A percentile compares a stretch with the other conserved stretches of the same genome.
phyloP scores from a whole-genome alignment of 129 eudicot species.

The Cynara cardunculus region DNA sequence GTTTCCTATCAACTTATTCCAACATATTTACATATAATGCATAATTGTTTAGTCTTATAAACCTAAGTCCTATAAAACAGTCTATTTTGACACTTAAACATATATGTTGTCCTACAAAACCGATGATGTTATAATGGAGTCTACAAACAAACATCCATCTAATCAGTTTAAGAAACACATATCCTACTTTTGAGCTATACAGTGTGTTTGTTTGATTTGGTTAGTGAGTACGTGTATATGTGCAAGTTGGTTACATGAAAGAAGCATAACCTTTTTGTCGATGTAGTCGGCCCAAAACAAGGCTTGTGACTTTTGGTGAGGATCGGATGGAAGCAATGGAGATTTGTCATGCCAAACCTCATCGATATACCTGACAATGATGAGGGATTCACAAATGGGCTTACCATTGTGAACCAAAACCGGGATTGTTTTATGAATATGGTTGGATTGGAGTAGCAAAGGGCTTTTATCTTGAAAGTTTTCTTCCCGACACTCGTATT shows the following conservation, averaged over 20 bases:
- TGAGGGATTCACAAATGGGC: slow-evolving; percentile 34
- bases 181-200: not conserved
- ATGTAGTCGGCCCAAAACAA: slow-evolving; percentile 40
- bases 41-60: not conserved
- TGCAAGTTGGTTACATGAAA: not conserved
- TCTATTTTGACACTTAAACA: not conserved
- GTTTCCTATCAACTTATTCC: not conserved
- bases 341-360: slow-evolving; percentile 25
- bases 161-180: not conserved
- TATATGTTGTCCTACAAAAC: not conserved
- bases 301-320: slow-evolving; percentile 28
- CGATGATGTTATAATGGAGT: not conserved
- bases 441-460: slow-evolving; percentile 28
- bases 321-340: slow-evolving; percentile 28
- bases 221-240: not conserved
- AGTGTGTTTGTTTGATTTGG: not conserved
- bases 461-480: slow-evolving; percentile 27
- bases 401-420: slow-evolving; percentile 32
- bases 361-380: slow-evolving; percentile 31
- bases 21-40: not conserved
- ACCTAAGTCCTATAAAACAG: not conserved
- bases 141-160: not conserved
- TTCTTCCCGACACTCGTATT: slow-evolving; percentile 30
- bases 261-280: slow-evolving; percentile 22
- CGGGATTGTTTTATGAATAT: slow-evolving; percentile 30